Evolutionary conservation across 108 stramenopile genomes (phyloP).

Genomic region (Chaetoceros tenuissimus): DNA sequence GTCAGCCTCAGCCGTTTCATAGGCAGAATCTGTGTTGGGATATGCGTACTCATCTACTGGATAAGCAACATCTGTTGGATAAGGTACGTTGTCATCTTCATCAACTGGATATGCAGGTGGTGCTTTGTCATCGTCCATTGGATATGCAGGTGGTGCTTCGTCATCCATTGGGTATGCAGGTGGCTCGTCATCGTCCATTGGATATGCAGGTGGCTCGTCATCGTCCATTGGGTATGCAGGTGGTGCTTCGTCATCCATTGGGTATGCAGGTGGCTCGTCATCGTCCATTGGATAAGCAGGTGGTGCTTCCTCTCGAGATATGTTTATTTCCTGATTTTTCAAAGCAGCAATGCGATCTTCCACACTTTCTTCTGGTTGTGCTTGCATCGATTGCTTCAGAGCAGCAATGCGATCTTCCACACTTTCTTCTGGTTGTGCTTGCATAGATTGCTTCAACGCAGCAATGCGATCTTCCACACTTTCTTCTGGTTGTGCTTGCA

Average conservation of each 20-base stretch:
- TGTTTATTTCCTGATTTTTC: background rate
- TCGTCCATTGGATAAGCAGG: constrained; percentile 22
- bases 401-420: constrained; percentile 14
- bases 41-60: too few relatives aligned
- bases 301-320: background rate
- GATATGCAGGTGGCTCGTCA: constrained; percentile 14
- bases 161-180: constrained; percentile 9
- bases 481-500: background rate
- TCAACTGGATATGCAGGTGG: constrained; percentile 3
- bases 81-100: background rate
- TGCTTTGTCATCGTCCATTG: background rate
- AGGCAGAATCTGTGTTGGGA: too few relatives aligned
- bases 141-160: constrained; percentile 2
- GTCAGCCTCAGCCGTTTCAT: background rate
- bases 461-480: constrained; percentile 23
- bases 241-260: constrained; percentile 1
- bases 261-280: constrained; percentile 1
- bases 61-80: background rate
- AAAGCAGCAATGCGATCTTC: constrained; percentile 11
- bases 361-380: constrained; percentile 1
- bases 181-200: constrained; percentile 22
- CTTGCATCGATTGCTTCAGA: constrained; percentile 1
- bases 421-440: too few relatives aligned
- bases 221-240: constrained; percentile 16
- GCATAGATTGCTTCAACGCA: constrained; percentile 10